Conservation (phyloP, 1,284 basidiomycete species). For the Heliocybe sulcata region DNA sequence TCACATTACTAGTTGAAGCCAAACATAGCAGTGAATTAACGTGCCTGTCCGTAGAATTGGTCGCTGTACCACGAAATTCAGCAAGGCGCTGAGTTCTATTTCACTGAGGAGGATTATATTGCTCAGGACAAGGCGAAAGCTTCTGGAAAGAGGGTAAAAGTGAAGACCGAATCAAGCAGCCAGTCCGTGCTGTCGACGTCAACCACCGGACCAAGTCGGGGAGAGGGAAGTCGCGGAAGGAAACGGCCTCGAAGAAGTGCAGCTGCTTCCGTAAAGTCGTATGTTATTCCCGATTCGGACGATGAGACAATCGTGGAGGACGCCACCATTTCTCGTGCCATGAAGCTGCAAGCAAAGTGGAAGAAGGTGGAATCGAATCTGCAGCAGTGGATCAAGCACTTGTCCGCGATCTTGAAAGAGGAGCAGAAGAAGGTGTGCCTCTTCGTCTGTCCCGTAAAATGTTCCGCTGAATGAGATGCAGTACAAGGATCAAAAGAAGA, state of each 20-base stretch:
- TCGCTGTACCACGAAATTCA: constrained; percentile 53
- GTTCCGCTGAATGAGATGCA: constrained; percentile 17
- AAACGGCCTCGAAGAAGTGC: constrained; percentile 54
- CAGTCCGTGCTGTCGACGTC: not conserved
- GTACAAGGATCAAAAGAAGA: constrained; percentile 57
- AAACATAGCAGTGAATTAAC: not conserved
- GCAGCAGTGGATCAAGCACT: constrained; percentile 60
- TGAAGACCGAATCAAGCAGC: constrained; percentile 33
- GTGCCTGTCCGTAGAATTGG: constrained; percentile 29
- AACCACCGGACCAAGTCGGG: not conserved
- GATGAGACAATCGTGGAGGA: constrained; percentile 44
- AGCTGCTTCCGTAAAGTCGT: constrained; percentile 45
- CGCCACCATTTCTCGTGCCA: not conserved
- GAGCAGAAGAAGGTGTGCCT: constrained; percentile 57
- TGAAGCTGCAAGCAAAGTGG: constrained; percentile 20
- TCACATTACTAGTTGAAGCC: constrained; percentile 4
- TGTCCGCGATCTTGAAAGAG: constrained; percentile 47
- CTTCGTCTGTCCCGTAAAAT: not conserved
- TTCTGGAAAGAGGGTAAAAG: constrained; percentile 21
- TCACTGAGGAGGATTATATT: constrained; percentile 60
- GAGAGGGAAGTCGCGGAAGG: constrained; percentile 22
- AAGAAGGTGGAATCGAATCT: constrained; percentile 43
- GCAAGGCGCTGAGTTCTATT: constrained; percentile 56
- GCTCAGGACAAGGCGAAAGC: constrained; percentile 19
- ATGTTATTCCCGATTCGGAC: constrained; percentile 63